Conservation (phyloP, 2,329 filamentous ascomycete species). For the Sordariomycetes sp. region DNA sequence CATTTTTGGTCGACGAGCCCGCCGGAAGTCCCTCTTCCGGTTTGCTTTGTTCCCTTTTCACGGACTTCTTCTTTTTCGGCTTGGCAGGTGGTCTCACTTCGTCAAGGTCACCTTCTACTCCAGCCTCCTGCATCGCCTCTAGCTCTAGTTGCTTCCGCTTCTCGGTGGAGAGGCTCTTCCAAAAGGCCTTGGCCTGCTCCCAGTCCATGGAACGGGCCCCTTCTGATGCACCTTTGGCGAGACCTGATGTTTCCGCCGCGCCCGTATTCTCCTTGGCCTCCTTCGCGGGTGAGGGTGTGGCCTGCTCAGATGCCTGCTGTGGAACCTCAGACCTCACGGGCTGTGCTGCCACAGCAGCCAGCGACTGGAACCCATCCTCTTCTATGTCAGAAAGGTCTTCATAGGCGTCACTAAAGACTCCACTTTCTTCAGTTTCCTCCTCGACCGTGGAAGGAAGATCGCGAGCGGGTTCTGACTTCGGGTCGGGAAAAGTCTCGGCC, state of each 20-base stretch:
- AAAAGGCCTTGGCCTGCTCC: slow-evolving; percentile 59
- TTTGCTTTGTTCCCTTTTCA: neutral
- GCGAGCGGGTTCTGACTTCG: neutral
- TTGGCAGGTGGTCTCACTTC: slow-evolving; percentile 17
- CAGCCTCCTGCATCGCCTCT: slow-evolving; percentile 44
- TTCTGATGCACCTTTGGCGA: slow-evolving; percentile 1
- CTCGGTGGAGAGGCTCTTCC: slow-evolving; percentile 54
- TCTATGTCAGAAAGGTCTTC: slow-evolving; percentile 60
- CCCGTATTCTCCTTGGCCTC: neutral
- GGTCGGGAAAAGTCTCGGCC: neutral
- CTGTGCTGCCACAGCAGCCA: slow-evolving; percentile 60
- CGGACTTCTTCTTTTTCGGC: slow-evolving; percentile 21
- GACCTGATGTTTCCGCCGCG: neutral
- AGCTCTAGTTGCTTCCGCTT: slow-evolving; percentile 51
- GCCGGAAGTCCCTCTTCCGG: neutral
- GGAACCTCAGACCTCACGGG: slow-evolving; percentile 22
- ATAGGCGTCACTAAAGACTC: slow-evolving; percentile 66
- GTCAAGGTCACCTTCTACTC: slow-evolving; percentile 32
- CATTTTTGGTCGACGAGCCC: slow-evolving; percentile 19
- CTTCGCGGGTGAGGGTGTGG: neutral
- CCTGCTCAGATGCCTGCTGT: slow-evolving; percentile 6
- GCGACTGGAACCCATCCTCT: slow-evolving; percentile 57
- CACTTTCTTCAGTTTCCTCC: slow-evolving; percentile 37
- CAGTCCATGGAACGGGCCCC: slow-evolving; percentile 36
- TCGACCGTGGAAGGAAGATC: neutral